These are phyloP conservation scores for Cutaneotrichosporon dermatis DNA, from an alignment of 1,284 basidiomycete species.

Conservation along the genomic window DNA sequence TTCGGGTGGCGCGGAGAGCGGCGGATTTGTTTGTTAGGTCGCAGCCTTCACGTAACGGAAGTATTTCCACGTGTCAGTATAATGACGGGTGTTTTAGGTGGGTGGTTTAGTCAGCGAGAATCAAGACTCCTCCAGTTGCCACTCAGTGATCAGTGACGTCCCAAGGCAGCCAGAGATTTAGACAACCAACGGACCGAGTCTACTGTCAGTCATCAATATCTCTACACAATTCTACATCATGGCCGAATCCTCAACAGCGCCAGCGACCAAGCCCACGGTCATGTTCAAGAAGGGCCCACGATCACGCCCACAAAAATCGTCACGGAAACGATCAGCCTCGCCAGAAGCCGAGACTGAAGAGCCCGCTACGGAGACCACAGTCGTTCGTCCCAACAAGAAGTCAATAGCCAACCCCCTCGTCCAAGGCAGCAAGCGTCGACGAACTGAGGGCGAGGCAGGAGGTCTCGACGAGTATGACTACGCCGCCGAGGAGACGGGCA, in stretches of 20 bases:
- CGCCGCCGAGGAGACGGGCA: slow-evolving; percentile 44
- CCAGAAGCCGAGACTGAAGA: slow-evolving; percentile 48
- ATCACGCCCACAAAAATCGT: slow-evolving; percentile 58
- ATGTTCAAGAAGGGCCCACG: slow-evolving; percentile 82
- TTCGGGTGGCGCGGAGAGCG: too few relatives aligned
- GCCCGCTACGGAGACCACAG: slow-evolving; percentile 49
- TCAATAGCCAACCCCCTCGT: slow-evolving; percentile 64
- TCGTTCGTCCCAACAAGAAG: slow-evolving; percentile 70
- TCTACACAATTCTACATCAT: slow-evolving; percentile 11
- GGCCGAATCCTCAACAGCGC: slow-evolving; percentile 19
- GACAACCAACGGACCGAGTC: too few relatives aligned
- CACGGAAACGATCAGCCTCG: slow-evolving; percentile 65
- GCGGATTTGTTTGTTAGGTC: too few relatives aligned
- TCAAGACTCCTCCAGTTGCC: too few relatives aligned
- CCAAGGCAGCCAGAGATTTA: not conserved
- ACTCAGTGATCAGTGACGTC: not conserved
- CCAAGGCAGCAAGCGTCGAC: slow-evolving; percentile 72
- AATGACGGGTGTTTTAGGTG: too few relatives aligned
- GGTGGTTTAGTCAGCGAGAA: too few relatives aligned
- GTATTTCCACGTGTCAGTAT: too few relatives aligned
- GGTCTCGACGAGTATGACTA: slow-evolving; percentile 60
- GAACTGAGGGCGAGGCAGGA: slow-evolving; percentile 53
- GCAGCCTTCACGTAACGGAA: too few relatives aligned
- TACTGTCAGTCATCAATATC: not conserved
- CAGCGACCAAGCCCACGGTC: slow-evolving; percentile 54